Evolutionary conservation across 768 basidiomycete genomes (phyloP).

Genomic region (Podaxis sp.): DNA sequence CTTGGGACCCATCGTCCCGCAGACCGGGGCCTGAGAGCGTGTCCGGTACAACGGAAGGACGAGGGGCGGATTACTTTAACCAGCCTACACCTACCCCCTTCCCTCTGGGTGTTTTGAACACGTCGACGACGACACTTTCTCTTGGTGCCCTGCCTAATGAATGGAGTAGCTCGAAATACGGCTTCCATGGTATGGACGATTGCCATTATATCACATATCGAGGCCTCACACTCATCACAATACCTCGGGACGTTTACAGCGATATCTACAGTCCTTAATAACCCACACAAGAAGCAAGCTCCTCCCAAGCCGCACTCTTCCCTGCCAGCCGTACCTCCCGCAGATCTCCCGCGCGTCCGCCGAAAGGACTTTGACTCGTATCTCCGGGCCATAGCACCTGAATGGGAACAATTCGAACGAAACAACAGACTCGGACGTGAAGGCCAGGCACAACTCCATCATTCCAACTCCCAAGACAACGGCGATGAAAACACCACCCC

Average conservation of each 20-base stretch:
- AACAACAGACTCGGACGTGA: conserved; percentile 38
- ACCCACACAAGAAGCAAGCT: conserved; percentile 79
- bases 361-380: conserved; percentile 86
- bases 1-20: conserved; percentile 64
- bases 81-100: conserved; percentile 41
- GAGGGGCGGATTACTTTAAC: conserved; percentile 59
- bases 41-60: conserved; percentile 70
- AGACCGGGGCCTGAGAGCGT: conserved; percentile 69
- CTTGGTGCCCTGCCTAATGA: conserved; percentile 53
- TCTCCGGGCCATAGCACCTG: conserved; percentile 65
- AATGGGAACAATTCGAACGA: conserved; percentile 76
- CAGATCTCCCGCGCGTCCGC: conserved; percentile 77
- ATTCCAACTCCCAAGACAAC: conserved; percentile 16
- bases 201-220: background rate
- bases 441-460: conserved; percentile 39
- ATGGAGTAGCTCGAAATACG: conserved; percentile 82
- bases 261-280: conserved; percentile 91
- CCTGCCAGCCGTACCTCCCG: conserved; percentile 68
- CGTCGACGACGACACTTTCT: conserved; percentile 48
- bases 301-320: conserved; percentile 88
- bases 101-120: conserved; percentile 47
- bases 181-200: conserved; percentile 76
- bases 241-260: conserved; percentile 43
- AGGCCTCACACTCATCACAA: conserved; percentile 5
- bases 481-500: conserved; percentile 24